These are phyloP conservation scores for Leptomonas pyrrhocoris DNA, from an alignment of 208 protist genomes.

Conservation along the genomic window DNA sequence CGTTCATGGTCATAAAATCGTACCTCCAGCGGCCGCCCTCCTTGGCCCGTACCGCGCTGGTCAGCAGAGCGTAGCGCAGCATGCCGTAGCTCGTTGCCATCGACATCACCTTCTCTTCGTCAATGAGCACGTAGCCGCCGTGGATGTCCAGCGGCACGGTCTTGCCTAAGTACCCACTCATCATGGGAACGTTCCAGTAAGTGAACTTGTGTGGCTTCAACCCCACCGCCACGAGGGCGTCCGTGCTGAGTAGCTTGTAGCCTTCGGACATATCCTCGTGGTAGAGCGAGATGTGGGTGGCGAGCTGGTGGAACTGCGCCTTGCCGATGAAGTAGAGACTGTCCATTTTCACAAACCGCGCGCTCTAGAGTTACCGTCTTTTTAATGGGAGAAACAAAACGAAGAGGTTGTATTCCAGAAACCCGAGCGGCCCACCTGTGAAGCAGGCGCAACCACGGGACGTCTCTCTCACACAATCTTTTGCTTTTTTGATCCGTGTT, in stretches of 20 bases:
- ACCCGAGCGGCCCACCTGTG: too few species aligned
- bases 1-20: conserved; percentile 85
- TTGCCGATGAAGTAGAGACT: conserved; percentile 69
- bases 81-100: conserved; percentile 67
- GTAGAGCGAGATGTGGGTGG: conserved; percentile 79
- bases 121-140: conserved; percentile 72
- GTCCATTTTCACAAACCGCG: conserved; percentile 44
- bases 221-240: conserved; percentile 40
- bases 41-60: conserved; percentile 63
- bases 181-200: conserved; percentile 78
- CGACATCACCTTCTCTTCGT: conserved; percentile 62
- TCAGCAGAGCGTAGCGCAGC: conserved; percentile 72
- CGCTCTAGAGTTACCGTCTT: background rate
- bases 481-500: too few species aligned
- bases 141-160: conserved; percentile 77
- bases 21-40: conserved; percentile 81
- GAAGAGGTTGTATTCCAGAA: too few species aligned
- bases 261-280: conserved; percentile 69
- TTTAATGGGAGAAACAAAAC: background rate
- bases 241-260: conserved; percentile 52
- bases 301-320: conserved; percentile 83
- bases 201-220: conserved; percentile 52
- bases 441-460: too few species aligned
- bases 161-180: conserved; percentile 70
- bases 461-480: too few species aligned